Conservation (phyloP, 23 red algal genomes). For the Gracilaria caudata region DNA sequence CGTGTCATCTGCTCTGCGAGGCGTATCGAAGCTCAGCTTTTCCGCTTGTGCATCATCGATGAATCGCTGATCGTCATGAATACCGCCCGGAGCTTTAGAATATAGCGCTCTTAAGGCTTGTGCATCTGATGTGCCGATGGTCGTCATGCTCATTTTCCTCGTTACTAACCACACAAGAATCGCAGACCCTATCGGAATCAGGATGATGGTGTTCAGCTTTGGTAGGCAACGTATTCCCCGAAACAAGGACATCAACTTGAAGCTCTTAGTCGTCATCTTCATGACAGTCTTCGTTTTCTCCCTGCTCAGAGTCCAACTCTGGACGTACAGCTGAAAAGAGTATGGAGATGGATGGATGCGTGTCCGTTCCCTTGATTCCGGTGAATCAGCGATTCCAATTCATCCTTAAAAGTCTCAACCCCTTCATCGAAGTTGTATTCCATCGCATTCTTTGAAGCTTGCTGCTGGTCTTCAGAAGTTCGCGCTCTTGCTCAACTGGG, state of each 20-base stretch:
- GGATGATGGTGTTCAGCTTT: not conserved
- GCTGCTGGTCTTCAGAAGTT: not conserved
- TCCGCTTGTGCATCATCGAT: not conserved
- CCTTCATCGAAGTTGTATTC: conserved; percentile 7
- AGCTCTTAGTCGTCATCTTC: conserved; percentile 2
- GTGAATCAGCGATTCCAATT: not conserved
- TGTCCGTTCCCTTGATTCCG: not conserved
- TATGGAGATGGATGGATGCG: not conserved
- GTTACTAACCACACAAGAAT: not conserved
- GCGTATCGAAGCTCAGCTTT: not conserved
- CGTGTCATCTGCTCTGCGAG: not conserved
- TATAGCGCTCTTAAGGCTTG: not conserved
- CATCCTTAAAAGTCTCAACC: not conserved
- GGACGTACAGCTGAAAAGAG: not conserved
- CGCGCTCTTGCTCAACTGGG: not conserved
- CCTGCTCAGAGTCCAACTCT: not conserved
- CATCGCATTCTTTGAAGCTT: not conserved
- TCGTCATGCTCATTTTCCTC: not conserved
- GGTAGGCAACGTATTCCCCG: not conserved
- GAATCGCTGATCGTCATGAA: not conserved
- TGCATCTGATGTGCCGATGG: not conserved
- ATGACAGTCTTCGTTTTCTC: not conserved
- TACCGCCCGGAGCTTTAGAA: not conserved
- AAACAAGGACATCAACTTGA: not conserved
- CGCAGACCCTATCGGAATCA: not conserved